phyloP scores from a whole-genome alignment of 345 rosid species.

The Melastoma malabathricum region DNA sequence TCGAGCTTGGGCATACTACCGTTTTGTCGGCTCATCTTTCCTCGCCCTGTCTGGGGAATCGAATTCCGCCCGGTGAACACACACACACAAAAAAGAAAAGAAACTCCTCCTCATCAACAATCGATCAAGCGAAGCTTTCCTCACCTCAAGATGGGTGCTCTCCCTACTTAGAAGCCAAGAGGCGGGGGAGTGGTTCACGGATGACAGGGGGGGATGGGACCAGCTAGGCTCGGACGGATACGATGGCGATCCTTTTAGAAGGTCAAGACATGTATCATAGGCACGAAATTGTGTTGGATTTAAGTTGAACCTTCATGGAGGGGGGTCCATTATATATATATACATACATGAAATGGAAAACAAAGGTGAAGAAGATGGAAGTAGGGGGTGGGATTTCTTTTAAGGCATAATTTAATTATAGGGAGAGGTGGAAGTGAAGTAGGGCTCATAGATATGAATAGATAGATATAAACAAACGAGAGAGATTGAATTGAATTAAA shows the following conservation, averaged over 20 bases:
- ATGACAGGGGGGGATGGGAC: not conserved
- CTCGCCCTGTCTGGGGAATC: conserved; percentile 2
- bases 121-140: no score
- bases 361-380: conserved; percentile 10
- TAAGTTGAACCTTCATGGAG: conserved; percentile 18
- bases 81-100: not conserved
- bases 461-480: conserved; percentile 6
- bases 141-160: conserved; percentile 1
- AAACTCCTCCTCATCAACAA: no score
- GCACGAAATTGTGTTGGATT: conserved; percentile 9
- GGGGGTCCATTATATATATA: conserved; percentile 33
- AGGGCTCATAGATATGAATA: conserved; percentile 11
- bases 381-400: conserved; percentile 30
- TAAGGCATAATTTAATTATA: conserved; percentile 63
- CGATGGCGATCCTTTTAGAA: not conserved
- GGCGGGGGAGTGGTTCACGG: conserved; percentile 3
- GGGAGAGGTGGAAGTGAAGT: conserved; percentile 39
- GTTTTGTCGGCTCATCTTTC: conserved; percentile 64
- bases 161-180: not conserved
- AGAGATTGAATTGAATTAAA: conserved; percentile 24
- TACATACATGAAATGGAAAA: conserved; percentile 4
- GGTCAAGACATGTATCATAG: conserved; percentile 3
- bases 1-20: conserved; percentile 61
- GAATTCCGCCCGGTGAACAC: not conserved
- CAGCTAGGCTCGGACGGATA: conserved; percentile 9